These are phyloP conservation scores for Hypoxylon sp. DNA, from an alignment of 2,329 filamentous ascomycete species.

Conservation along the genomic window DNA sequence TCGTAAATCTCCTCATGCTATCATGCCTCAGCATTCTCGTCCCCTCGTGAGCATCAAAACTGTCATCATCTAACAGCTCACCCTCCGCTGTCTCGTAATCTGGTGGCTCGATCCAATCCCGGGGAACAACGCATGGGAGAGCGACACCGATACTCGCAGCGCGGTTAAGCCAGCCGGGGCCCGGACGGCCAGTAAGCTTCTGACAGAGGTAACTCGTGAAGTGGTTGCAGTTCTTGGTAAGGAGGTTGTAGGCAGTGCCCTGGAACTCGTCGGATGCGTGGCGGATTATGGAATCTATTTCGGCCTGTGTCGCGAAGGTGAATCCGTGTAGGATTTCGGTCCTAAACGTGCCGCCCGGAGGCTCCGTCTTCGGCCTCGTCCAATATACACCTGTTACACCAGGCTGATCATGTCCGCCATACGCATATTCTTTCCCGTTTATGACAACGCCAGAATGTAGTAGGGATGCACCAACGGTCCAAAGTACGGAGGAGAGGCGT, in stretches of 20 bases:
- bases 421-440: constrained; percentile 85
- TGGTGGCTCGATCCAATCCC: constrained; percentile 85
- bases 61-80: constrained; percentile 72
- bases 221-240: constrained; percentile 90
- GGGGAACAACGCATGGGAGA: constrained; percentile 84
- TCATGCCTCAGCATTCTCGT: constrained; percentile 70
- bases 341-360: constrained; percentile 83
- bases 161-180: constrained; percentile 84
- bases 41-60: constrained; percentile 62
- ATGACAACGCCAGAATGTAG: constrained; percentile 89
- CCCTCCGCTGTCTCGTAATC: constrained; percentile 82
- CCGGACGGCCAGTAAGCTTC: constrained; percentile 77
- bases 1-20: constrained; percentile 50
- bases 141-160: constrained; percentile 87
- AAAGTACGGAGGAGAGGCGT: constrained; percentile 80
- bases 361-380: constrained; percentile 79
- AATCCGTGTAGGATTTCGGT: constrained; percentile 84
- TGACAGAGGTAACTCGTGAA: constrained; percentile 85
- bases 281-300: constrained; percentile 80
- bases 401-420: constrained; percentile 82
- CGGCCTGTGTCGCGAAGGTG: constrained; percentile 76
- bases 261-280: constrained; percentile 79
- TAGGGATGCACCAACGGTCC: constrained; percentile 82
- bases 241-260: constrained; percentile 83
- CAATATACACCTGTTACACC: constrained; percentile 85